These are phyloP conservation scores for Geranium rotundifolium DNA, from an alignment of 345 rosid species.

Conservation along the genomic window DNA sequence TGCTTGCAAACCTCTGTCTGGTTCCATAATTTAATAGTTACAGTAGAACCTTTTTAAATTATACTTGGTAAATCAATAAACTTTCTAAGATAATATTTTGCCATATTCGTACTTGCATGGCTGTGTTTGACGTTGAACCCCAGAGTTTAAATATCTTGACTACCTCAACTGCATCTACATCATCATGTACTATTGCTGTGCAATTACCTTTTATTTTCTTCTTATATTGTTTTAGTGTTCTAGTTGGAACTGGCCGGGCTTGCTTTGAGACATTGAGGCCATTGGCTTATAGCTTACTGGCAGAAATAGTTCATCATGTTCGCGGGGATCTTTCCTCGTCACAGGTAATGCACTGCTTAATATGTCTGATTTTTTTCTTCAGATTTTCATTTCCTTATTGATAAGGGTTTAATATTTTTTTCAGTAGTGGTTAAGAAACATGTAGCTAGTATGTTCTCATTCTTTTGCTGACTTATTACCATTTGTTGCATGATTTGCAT, in stretches of 20 bases:
- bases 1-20: neutral
- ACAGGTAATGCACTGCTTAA: conserved; percentile 41
- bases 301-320: conserved; percentile 99
- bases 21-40: too few species aligned
- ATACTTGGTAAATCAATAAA: too few species aligned
- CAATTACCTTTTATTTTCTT: neutral
- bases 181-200: neutral
- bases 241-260: conserved; percentile 96
- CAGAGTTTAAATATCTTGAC: neutral
- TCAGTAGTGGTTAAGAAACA: neutral
- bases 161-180: neutral
- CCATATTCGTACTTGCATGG: neutral
- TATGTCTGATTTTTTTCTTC: neutral
- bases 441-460: neutral
- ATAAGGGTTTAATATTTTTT: neutral
- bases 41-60: too few species aligned
- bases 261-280: conserved; percentile 97
- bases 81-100: neutral
- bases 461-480: neutral
- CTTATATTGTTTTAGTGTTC: conserved; percentile 45
- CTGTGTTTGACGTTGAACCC: neutral
- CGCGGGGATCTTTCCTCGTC: conserved; percentile 74
- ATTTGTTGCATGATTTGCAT: neutral
- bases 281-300: conserved; percentile 91
- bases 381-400: neutral